Percentiles rank a stretch among this genome's conserved stretches.
Conservation (phyloP, 371 early-diverging fungal species). For the Choanephora cucurbitarum region DNA sequence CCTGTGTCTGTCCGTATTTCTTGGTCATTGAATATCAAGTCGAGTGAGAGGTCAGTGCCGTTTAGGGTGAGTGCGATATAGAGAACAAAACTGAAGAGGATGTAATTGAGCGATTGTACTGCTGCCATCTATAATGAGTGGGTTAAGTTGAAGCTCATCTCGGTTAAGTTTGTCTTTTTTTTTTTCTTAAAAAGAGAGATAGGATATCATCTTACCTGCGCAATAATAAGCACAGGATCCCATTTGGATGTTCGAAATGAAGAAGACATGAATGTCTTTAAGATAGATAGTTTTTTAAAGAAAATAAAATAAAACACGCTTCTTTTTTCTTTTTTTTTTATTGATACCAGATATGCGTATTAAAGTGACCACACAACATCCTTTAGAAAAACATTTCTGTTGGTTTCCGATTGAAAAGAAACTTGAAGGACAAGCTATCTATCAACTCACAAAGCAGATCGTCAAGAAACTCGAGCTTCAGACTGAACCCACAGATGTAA, state of each 20-base stretch:
- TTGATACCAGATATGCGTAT: conserved; percentile 9
- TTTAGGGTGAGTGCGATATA: conserved; percentile 58
- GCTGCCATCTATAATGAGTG: conserved; percentile 48
- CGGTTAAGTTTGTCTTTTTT: too few species aligned
- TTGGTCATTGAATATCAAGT: conserved; percentile 63
- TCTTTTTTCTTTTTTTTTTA: too few species aligned
- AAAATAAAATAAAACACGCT: too few species aligned
- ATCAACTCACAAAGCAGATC: conserved; percentile 9
- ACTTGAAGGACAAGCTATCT: conserved; percentile 3
- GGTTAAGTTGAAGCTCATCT: too few species aligned
- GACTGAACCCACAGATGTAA: not conserved
- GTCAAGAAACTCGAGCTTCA: conserved; percentile 8
- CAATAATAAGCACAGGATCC: conserved; percentile 51
- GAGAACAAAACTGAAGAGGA: conserved; percentile 58
- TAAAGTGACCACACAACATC: conserved; percentile 9
- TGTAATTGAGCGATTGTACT: conserved; percentile 65
- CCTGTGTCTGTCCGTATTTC: conserved; percentile 71
- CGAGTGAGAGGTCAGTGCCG: conserved; percentile 66
- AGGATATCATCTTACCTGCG: conserved; percentile 52
- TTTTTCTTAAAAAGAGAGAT: too few species aligned
- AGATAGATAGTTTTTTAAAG: too few species aligned
- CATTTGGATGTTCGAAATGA: conserved; percentile 50
- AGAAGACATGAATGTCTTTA: conserved; percentile 20
- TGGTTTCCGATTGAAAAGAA: conserved; percentile 14
- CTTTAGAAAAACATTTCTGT: conserved; percentile 10